Percentiles rank a stretch among this genome's conserved stretches.
Evolutionary conservation across 1,284 basidiomycete genomes (phyloP).

Genomic region (Volvariella surrecta): DNA sequence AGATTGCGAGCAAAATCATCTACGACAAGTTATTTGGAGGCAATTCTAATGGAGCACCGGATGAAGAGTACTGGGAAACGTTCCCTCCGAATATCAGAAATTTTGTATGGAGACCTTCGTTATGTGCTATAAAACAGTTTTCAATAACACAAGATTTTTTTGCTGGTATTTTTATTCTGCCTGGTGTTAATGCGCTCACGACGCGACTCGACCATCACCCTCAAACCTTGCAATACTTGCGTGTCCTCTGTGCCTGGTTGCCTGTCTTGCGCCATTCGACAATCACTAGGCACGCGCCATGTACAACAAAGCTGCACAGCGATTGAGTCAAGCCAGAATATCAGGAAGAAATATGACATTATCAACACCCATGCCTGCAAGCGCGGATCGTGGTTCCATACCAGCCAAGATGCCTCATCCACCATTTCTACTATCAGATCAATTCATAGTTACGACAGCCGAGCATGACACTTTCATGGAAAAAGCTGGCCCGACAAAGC

Average conservation of each 20-base stretch:
- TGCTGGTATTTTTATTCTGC: not conserved
- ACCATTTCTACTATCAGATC: not conserved
- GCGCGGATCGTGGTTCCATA: not conserved
- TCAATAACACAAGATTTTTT: not conserved
- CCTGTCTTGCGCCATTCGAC: not conserved
- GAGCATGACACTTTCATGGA: not conserved
- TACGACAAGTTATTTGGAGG: not conserved
- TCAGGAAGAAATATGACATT: too few species aligned
- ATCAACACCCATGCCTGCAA: not conserved
- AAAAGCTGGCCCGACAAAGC: too few species aligned
- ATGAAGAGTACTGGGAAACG: conserved; percentile 3
- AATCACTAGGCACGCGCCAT: too few species aligned
- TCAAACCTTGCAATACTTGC: too few species aligned
- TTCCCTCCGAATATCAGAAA: conserved; percentile 2
- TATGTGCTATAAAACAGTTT: not conserved
- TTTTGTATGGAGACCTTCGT: conserved; percentile 1
- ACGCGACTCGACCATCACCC: not conserved
- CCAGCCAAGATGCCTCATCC: not conserved
- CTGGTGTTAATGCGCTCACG: not conserved
- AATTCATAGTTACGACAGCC: not conserved
- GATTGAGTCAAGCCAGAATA: too few species aligned
- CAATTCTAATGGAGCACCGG: not conserved
- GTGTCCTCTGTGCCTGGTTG: not conserved
- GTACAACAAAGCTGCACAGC: too few species aligned
- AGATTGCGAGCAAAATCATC: not conserved